These are phyloP conservation scores for Phytophthora litchii DNA, from an alignment of 352 stramenopile genomes.

Conservation along the genomic window DNA sequence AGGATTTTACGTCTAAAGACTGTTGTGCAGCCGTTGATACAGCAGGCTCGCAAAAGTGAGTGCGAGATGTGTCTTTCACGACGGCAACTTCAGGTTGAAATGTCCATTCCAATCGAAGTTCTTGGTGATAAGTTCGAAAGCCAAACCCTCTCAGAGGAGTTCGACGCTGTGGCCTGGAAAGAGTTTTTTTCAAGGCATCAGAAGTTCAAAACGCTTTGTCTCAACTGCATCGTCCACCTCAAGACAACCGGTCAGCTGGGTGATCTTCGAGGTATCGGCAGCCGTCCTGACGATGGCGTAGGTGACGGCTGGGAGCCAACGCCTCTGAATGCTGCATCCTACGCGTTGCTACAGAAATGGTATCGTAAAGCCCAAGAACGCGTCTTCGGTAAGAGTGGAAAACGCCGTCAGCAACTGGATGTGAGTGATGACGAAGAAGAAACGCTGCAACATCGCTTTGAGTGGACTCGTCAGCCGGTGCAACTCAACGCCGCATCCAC, in stretches of 20 bases:
- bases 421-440: conserved; percentile 91
- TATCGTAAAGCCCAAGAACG: conserved; percentile 90
- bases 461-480: conserved; percentile 83
- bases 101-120: conserved; percentile 92
- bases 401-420: conserved; percentile 62
- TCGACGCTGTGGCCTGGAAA: conserved; percentile 95
- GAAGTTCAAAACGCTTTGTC: conserved; percentile 94
- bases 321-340: conserved; percentile 84
- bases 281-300: conserved; percentile 18
- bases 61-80: conserved; percentile 95
- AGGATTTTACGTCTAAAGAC: conserved; percentile 84
- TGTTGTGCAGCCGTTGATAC: conserved; percentile 92
- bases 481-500: conserved; percentile 77
- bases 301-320: conserved; percentile 59
- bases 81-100: conserved; percentile 94
- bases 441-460: conserved; percentile 59
- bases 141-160: conserved; percentile 87
- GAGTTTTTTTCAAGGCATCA: conserved; percentile 94
- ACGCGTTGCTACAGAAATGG: conserved; percentile 92
- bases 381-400: conserved; percentile 81
- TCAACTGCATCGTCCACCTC: conserved; percentile 91
- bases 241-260: conserved; percentile 43
- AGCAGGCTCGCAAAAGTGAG: conserved; percentile 90
- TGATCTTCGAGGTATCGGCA: conserved; percentile 31
- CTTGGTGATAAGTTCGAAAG: conserved; percentile 93